Base-by-base conservation (phyloP, 2,329 filamentous ascomycete genomes). In the Cyanodermella asteris region DNA sequence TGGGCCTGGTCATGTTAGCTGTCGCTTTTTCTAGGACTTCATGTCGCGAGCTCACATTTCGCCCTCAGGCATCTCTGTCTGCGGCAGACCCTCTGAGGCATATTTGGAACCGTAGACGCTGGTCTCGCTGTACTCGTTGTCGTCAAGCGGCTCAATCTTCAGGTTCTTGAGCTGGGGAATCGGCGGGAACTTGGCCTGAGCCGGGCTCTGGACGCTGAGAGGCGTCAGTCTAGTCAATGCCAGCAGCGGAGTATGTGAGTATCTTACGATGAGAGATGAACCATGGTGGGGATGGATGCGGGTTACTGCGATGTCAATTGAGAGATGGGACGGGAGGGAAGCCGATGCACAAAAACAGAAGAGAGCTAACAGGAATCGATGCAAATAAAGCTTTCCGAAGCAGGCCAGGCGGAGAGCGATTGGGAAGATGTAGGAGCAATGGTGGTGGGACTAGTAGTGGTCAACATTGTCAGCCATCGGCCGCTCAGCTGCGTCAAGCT, bases 81-180 rank as follows among this genome's bases (percentile, higher is more conserved):
- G 66, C 15, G 82, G 81, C 20, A 94, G 59, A 40, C 91, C 78
- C 42, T 74, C 56, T 16, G 65, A 64, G 13, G 84, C 84, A 44
- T 80, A 93, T 34, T 61, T 67, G 33, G 75, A 82, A 42, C 82
- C 84, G 44, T 93, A 94, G 40, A 93, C 77, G 34, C 72, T 81
- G 20, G 74, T 71, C 27, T 70, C 74, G 53, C 71, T 49, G 19
- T 49, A 50, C 45, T 60, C 51, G 50, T 63, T 34, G 20, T 42
- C 34, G 31, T 53, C 38, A 19, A 51, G 44, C 11, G 45, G 39
- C 20, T 48, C 40, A 26, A 66, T 42, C 6, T 49, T 39, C 29
- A 64, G 38, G 15, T 55, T 53, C 14, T 58, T 47, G 26, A 65
- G 36, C 13, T 50, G 50, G 9, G 53, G 48, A 16, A 51, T 36